These are phyloP conservation scores for Malus fusca DNA, from an alignment of 306 rosid genomes.

Conservation along the genomic window DNA sequence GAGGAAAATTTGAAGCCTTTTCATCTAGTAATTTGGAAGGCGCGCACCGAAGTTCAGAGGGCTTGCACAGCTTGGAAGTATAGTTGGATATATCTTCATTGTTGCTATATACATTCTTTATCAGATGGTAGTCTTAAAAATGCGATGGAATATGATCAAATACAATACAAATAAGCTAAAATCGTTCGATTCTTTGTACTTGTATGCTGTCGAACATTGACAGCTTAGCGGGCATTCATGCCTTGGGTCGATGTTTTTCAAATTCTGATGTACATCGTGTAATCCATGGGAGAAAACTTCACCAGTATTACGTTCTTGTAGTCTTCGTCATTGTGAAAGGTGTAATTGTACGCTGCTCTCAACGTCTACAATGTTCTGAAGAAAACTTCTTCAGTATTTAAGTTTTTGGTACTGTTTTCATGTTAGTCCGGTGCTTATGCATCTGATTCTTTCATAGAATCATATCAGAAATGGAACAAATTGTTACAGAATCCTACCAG, in stretches of 20 bases:
- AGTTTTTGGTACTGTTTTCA: background rate
- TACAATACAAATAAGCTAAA: background rate
- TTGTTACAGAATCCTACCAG: background rate
- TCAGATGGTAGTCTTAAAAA: background rate
- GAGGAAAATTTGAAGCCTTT: conserved; percentile 17
- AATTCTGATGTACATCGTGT: too few relatives aligned
- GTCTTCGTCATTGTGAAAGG: background rate
- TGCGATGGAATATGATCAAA: background rate
- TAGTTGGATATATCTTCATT: conserved; percentile 12
- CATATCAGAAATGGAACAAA: background rate
- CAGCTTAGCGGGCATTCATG: too few relatives aligned
- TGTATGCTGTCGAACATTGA: too few relatives aligned
- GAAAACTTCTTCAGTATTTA: background rate
- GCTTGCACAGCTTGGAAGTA: conserved; percentile 33
- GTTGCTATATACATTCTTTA: background rate
- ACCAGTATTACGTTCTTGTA: background rate
- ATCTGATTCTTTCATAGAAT: background rate
- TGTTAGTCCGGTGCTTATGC: background rate
- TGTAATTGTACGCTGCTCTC: background rate
- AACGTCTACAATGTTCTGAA: background rate
- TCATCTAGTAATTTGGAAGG: conserved; percentile 6
- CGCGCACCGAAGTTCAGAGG: conserved; percentile 6
- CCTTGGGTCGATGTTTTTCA: too few relatives aligned
- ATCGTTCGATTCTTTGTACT: too few relatives aligned
- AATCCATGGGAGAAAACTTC: background rate